Conservation (phyloP, 176 grass and related monocot genomes). For the Oryza australiensis region DNA sequence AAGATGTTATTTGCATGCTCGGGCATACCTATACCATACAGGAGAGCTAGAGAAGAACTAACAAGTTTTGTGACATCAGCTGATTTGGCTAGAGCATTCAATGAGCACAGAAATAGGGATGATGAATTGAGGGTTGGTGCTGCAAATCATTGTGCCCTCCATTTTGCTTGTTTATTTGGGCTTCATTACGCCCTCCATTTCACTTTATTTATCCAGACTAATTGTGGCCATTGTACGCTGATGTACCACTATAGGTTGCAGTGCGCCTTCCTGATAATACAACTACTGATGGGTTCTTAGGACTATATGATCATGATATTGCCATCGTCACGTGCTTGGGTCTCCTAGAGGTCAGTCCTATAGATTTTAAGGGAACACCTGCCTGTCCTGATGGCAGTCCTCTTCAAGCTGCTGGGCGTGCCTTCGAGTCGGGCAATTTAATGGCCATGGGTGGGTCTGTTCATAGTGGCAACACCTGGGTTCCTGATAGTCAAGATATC, state of each 20-base stretch:
- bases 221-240: neutral
- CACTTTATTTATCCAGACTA: neutral
- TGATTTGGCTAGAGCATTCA: neutral
- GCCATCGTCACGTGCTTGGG: neutral
- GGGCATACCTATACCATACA: neutral
- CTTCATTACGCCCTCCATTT: neutral
- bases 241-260: neutral
- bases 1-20: neutral
- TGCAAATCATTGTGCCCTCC: neutral
- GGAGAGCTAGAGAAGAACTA: neutral
- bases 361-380: neutral
- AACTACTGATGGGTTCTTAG: slow-evolving; percentile 23
- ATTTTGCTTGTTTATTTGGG: too few species aligned
- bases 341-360: neutral
- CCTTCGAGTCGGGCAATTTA: neutral
- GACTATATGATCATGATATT: slow-evolving; percentile 26
- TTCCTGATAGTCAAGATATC: neutral
- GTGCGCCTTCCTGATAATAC: slow-evolving; percentile 7
- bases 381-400: neutral
- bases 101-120: slow-evolving; percentile 1
- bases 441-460: neutral
- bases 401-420: slow-evolving; percentile 5
- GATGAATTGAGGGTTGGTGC: slow-evolving; percentile 24
- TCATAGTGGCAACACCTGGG: neutral
- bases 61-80: slow-evolving; percentile 41